Evolutionary conservation across 2,329 filamentous ascomycete species (phyloP).

Genomic region (Domatiomyces catenatus): DNA sequence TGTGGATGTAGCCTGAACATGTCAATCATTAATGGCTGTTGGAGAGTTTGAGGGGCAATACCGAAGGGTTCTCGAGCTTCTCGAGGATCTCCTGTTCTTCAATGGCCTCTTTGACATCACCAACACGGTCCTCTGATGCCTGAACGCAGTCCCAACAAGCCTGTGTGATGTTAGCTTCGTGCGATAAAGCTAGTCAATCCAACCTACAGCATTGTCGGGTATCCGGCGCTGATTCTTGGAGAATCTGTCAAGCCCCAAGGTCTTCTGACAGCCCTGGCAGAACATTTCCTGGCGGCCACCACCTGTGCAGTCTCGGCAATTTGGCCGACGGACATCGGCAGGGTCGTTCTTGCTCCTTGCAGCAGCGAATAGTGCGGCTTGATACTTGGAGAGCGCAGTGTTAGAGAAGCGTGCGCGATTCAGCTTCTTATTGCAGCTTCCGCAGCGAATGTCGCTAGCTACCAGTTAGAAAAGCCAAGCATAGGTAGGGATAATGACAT

Average conservation of each 20-base stretch:
- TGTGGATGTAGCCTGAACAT: neutral
- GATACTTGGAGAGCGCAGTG: slow-evolving; percentile 28
- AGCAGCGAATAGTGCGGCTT: slow-evolving; percentile 3
- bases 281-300: slow-evolving; percentile 31
- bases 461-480: neutral
- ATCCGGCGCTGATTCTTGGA: slow-evolving; percentile 34
- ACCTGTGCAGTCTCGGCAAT: slow-evolving; percentile 32
- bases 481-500: neutral
- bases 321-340: slow-evolving; percentile 10
- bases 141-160: slow-evolving; percentile 29
- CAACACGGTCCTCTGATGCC: slow-evolving; percentile 21
- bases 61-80: neutral
- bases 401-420: slow-evolving; percentile 29
- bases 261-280: slow-evolving; percentile 33
- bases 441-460: slow-evolving; percentile 30
- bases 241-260: slow-evolving; percentile 35
- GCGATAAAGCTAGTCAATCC: neutral
- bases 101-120: slow-evolving; percentile 16
- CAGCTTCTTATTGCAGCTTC: slow-evolving; percentile 30
- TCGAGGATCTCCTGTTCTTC: slow-evolving; percentile 19
- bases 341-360: slow-evolving; percentile 8
- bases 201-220: slow-evolving; percentile 31
- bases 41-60: neutral
- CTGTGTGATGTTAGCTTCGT: slow-evolving; percentile 18
- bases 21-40: neutral